Base-by-base conservation (phyloP, 1,139 yeast genomes). In the Blastobotrys persicus region DNA sequence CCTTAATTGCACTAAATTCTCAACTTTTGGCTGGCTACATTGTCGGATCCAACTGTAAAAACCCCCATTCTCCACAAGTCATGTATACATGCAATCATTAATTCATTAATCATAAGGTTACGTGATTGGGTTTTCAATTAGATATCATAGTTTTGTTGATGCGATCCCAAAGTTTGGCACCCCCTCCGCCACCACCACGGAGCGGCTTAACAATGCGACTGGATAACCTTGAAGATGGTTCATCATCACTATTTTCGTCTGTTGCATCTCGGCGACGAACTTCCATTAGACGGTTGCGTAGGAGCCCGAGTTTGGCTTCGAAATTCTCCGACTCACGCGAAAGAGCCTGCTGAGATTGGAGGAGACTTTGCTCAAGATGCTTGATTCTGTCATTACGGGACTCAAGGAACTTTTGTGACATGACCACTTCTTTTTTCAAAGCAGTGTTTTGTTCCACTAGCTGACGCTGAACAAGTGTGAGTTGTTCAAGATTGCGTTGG, bases 191-290 rank as follows among this genome's bases (percentile, higher is more conserved):
- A 9, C 52, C 52, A 1, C 87, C 87, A 46, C 85, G 71, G 52
- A 83, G 63, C 1, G 92, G 91, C 63, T 81, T 83, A 38, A 85
- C 81, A 18, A 84, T 83, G 52, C 81, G 58, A 19, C n/a, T 38
- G 26, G 26, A 42, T 32, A 19, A 23, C 43, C n/a, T 48, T 34
- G 5, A 9, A 23, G 28, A 23, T 6, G 31, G 26, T 41, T 31
- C 43, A 16, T 43, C 41, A 7, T 20, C 34, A 14, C 35, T 17
- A 35, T 9, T n/a, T 33, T 39, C 17, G 13, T 7, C 33, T 26
- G 35, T 44, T 23, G 28, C 9, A 9, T 23, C 28, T 5, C 28
- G 28, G 9, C 28, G 28, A 23, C 50, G 42, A 13, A 55, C 62
- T 9, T 61, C 59, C 14, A 64, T 62, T 50, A 78, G 63, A 54